A percentile compares a stretch with the other conserved stretches of the same genome.
Conservation (phyloP, 2,329 filamentous ascomycete genomes). For the Pleomassaria siparia region DNA sequence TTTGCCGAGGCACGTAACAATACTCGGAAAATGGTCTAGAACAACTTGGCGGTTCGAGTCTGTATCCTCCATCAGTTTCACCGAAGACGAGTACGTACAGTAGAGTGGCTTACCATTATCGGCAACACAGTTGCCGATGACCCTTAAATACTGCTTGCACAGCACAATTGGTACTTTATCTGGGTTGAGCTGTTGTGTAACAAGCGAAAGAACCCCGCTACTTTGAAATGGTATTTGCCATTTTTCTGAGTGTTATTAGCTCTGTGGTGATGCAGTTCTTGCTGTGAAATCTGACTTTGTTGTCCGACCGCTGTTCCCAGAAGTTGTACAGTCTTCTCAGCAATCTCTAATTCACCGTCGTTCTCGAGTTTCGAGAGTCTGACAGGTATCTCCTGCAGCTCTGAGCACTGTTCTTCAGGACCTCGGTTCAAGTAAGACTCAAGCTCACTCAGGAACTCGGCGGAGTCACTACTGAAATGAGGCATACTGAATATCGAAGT, state of each 20-base stretch:
- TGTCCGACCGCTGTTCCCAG: slow-evolving; percentile 38
- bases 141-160: slow-evolving; percentile 38
- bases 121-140: slow-evolving; percentile 43
- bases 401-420: slow-evolving; percentile 6
- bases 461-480: slow-evolving; percentile 16
- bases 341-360: slow-evolving; percentile 10
- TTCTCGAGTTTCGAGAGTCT: slow-evolving; percentile 16
- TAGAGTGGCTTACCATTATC: slow-evolving; percentile 34
- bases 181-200: slow-evolving; percentile 27
- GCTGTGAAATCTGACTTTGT: slow-evolving; percentile 22
- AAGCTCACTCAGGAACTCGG: slow-evolving; percentile 20
- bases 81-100: not conserved
- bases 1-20: slow-evolving; percentile 27
- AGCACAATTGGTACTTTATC: slow-evolving; percentile 18
- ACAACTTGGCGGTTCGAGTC: slow-evolving; percentile 37
- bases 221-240: slow-evolving; percentile 33
- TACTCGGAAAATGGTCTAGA: slow-evolving; percentile 24
- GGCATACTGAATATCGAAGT: slow-evolving; percentile 12
- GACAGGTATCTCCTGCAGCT: slow-evolving; percentile 13
- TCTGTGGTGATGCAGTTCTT: not conserved
- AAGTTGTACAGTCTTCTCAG: slow-evolving; percentile 24
- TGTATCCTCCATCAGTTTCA: slow-evolving; percentile 25
- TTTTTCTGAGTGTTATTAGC: slow-evolving; percentile 29
- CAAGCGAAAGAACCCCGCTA: slow-evolving; percentile 30
- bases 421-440: slow-evolving; percentile 13